phyloP scores from a whole-genome alignment of 2,329 filamentous ascomycete genomes.

The Nemania sp. region DNA sequence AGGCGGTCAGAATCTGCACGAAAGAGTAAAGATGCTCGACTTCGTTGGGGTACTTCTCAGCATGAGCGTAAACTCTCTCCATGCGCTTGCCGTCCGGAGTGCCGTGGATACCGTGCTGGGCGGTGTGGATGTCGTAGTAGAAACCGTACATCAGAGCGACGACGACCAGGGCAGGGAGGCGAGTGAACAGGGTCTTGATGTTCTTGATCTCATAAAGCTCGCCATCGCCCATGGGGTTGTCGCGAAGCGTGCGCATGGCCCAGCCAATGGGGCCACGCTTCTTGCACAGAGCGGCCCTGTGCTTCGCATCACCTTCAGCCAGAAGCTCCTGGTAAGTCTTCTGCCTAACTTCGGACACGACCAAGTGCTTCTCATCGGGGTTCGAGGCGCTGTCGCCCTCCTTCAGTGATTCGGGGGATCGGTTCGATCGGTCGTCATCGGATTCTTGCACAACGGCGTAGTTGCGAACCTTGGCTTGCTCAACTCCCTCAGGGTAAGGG shows the following conservation, averaged over 20 bases:
- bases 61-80: constrained; percentile 67
- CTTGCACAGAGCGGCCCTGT: constrained; percentile 67
- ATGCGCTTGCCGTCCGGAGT: constrained; percentile 76
- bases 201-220: constrained; percentile 77
- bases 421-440: constrained; percentile 43
- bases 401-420: constrained; percentile 21
- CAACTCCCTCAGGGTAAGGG: constrained; percentile 55
- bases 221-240: constrained; percentile 74
- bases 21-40: constrained; percentile 72
- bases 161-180: constrained; percentile 70
- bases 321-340: constrained; percentile 66
- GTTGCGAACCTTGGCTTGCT: constrained; percentile 67
- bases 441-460: constrained; percentile 77
- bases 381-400: constrained; percentile 33
- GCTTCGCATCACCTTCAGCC: constrained; percentile 57
- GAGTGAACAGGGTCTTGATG: constrained; percentile 64
- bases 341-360: constrained; percentile 54
- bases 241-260: constrained; percentile 77
- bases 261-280: constrained; percentile 73
- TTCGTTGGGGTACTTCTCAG: constrained; percentile 70
- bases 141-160: constrained; percentile 71
- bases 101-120: constrained; percentile 70
- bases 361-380: constrained; percentile 50
- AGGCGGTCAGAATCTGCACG: constrained; percentile 68
- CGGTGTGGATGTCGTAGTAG: constrained; percentile 81